A percentile compares a stretch with the other conserved stretches of the same genome.
phyloP scores from a whole-genome alignment of 1,284 basidiomycete genomes.

The Erythrobasidium hasegawianum region DNA sequence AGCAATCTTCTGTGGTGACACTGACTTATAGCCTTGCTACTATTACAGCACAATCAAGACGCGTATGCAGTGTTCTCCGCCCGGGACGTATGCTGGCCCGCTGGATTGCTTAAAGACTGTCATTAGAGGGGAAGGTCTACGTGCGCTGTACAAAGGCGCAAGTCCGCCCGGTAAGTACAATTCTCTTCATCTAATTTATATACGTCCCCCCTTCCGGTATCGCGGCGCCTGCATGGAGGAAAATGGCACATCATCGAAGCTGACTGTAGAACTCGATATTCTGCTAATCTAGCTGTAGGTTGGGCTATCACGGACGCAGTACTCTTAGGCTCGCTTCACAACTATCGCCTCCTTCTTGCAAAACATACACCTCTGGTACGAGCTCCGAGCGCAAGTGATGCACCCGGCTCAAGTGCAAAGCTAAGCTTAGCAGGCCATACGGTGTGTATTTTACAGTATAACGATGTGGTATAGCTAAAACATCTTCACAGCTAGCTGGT shows the following conservation, averaged over 20 bases:
- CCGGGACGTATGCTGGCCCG: slow-evolving; percentile 64
- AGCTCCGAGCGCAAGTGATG: slow-evolving; percentile 50
- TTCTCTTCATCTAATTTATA: neutral
- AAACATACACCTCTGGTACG: slow-evolving; percentile 57
- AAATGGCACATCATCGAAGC: too few species aligned
- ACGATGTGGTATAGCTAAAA: too few species aligned
- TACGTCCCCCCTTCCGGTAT: too few species aligned
- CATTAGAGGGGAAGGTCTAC: slow-evolving; percentile 57
- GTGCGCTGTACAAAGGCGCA: slow-evolving; percentile 53
- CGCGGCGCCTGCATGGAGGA: too few species aligned
- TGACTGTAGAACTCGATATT: too few species aligned
- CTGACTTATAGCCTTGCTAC: neutral
- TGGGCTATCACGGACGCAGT: slow-evolving; percentile 73
- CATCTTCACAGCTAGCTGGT: slow-evolving; percentile 61
- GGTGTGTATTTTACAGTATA: slow-evolving; percentile 33
- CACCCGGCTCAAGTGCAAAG: slow-evolving; percentile 53
- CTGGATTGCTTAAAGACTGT: slow-evolving; percentile 64
- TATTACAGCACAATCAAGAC: slow-evolving; percentile 59
- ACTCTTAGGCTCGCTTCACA: slow-evolving; percentile 68
- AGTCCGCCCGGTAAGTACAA: slow-evolving; percentile 7
- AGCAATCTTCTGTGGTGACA: neutral
- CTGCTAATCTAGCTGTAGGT: slow-evolving; percentile 65
- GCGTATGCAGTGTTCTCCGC: slow-evolving; percentile 67
- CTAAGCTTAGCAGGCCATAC: slow-evolving; percentile 39
- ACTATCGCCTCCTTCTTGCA: slow-evolving; percentile 63